Conservation (phyloP, 768 basidiomycete genomes). For the Mycena crocata region DNA sequence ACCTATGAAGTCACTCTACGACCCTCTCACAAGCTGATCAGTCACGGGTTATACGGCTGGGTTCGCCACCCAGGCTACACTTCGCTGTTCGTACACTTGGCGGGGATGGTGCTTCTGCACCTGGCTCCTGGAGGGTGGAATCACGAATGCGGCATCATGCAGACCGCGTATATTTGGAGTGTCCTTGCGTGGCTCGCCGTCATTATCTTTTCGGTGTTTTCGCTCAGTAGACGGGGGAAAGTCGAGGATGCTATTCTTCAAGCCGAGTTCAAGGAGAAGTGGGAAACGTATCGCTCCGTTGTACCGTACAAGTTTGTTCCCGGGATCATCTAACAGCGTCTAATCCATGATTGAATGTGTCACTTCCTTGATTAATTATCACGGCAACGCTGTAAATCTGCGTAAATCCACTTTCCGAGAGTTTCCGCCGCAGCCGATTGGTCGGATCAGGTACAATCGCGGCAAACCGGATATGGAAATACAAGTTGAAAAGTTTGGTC, state of each 20-base stretch:
- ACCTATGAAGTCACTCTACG: neutral
- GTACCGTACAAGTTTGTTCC: slow-evolving; percentile 2
- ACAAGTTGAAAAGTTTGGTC: too few species aligned
- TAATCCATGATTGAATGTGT: too few species aligned
- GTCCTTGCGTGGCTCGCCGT: neutral
- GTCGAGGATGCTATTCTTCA: neutral
- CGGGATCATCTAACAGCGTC: neutral
- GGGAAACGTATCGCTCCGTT: neutral
- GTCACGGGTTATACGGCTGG: neutral
- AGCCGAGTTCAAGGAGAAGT: neutral
- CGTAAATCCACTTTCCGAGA: too few species aligned
- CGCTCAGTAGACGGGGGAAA: neutral
- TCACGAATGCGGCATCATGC: neutral
- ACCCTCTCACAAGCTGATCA: neutral
- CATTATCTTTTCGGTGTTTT: neutral
- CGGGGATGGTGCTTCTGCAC: neutral
- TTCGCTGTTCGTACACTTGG: neutral
- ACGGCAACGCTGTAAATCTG: too few species aligned
- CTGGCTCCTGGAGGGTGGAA: slow-evolving; percentile 3
- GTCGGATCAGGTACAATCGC: too few species aligned
- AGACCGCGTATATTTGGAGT: neutral
- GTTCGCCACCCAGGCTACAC: slow-evolving; percentile 6
- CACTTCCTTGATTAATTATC: too few species aligned
- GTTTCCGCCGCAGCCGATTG: too few species aligned
- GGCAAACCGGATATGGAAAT: too few species aligned